Evolutionary conservation across 2,329 filamentous ascomycete species (phyloP).

Genomic region (Dichotomopilus funicola): DNA sequence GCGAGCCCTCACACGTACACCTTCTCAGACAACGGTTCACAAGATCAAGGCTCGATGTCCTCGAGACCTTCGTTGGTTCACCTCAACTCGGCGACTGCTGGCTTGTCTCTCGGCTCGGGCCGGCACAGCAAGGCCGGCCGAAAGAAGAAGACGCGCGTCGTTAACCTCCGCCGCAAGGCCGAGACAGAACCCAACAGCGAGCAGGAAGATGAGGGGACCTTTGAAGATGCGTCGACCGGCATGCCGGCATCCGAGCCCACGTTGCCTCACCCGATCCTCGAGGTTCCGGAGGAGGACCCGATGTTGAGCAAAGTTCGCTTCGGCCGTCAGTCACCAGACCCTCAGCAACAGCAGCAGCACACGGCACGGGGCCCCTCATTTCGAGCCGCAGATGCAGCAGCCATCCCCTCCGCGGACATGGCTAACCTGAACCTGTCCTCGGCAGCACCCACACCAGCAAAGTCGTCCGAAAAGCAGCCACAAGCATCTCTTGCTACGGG

Average conservation of each 20-base stretch:
- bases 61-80: slow-evolving; percentile 62
- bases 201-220: slow-evolving; percentile 39
- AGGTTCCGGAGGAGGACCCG: slow-evolving; percentile 53
- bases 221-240: slow-evolving; percentile 49
- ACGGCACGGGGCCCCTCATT: slow-evolving; percentile 28
- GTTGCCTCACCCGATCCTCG: slow-evolving; percentile 34
- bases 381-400: slow-evolving; percentile 29
- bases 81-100: slow-evolving; percentile 53
- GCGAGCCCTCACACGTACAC: slow-evolving; percentile 59
- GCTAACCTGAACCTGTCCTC: not conserved
- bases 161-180: slow-evolving; percentile 65
- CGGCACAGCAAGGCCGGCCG: slow-evolving; percentile 55
- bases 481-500: slow-evolving; percentile 13
- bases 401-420: slow-evolving; percentile 18
- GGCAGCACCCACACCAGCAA: not conserved
- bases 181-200: slow-evolving; percentile 19
- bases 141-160: slow-evolving; percentile 78
- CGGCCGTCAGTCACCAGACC: slow-evolving; percentile 24
- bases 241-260: slow-evolving; percentile 57
- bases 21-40: slow-evolving; percentile 64
- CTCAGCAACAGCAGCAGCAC: slow-evolving; percentile 24
- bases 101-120: slow-evolving; percentile 56
- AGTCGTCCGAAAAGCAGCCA: slow-evolving; percentile 12
- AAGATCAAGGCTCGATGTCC: slow-evolving; percentile 54
- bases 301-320: slow-evolving; percentile 38